Percentiles rank a stretch among this genome's conserved stretches.
Evolutionary conservation across 2,329 filamentous ascomycete genomes (phyloP).

Genomic region (Apiospora aurea): DNA sequence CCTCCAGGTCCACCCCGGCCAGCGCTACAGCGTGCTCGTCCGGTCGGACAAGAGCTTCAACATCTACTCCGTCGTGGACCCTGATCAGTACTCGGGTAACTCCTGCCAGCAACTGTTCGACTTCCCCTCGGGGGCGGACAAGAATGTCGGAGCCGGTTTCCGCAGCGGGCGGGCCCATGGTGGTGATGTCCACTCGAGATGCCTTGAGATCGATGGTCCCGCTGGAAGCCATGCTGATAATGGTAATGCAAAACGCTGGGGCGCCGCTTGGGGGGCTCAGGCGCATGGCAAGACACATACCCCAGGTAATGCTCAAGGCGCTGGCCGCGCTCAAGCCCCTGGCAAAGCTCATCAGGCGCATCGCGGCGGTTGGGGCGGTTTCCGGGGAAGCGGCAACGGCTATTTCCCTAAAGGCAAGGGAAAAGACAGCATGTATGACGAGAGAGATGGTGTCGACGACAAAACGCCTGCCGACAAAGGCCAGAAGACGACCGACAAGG

Average conservation of each 20-base stretch:
- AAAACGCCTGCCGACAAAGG: no score
- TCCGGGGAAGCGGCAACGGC: background rate
- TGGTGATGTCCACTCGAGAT: background rate
- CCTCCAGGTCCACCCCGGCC: slow-evolving; percentile 8
- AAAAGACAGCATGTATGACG: background rate
- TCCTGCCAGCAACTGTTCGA: slow-evolving; percentile 22
- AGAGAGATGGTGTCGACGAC: background rate
- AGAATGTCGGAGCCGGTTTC: background rate
- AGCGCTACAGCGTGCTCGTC: slow-evolving; percentile 24
- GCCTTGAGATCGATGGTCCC: no score
- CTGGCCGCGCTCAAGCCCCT: background rate
- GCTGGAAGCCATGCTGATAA: background rate
- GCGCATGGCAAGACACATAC: background rate
- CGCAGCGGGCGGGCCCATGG: background rate
- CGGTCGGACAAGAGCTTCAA: slow-evolving; percentile 16
- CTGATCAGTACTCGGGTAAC: slow-evolving; percentile 23
- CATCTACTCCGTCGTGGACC: slow-evolving; percentile 21
- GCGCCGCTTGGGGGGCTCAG: background rate
- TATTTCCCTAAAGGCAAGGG: background rate
- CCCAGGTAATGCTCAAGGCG: background rate
- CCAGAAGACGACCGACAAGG: no score
- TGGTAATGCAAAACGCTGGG: background rate
- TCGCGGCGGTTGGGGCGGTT: background rate
- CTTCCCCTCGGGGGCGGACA: background rate
- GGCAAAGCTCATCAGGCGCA: background rate